Evolutionary conservation across 352 stramenopile genomes (phyloP).

Genomic region (Phytophthora ohioensis): DNA sequence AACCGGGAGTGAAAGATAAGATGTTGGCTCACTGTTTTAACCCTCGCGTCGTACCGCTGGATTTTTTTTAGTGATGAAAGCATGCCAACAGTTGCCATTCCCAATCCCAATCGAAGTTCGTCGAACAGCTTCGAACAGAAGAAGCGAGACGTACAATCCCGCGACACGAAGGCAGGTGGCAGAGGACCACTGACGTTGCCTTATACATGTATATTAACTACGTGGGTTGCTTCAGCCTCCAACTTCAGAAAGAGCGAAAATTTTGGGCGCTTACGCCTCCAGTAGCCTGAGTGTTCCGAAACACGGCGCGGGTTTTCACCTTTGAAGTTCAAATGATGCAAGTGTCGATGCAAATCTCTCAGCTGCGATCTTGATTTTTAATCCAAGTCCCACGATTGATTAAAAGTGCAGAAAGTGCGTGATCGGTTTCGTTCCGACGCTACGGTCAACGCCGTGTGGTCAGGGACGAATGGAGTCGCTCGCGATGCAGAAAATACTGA

Average conservation of each 20-base stretch:
- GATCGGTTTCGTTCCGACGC: slow-evolving; percentile 12
- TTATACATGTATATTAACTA: not conserved
- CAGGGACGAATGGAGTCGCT: no score
- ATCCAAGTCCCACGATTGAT: slow-evolving; percentile 13
- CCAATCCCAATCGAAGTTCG: slow-evolving; percentile 14
- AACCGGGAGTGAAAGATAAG: slow-evolving; percentile 9
- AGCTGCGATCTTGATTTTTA: slow-evolving; percentile 5
- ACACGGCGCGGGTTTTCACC: no score
- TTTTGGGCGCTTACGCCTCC: no score
- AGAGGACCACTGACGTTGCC: not conserved
- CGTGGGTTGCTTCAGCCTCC: no score
- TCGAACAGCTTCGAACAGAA: slow-evolving; percentile 31
- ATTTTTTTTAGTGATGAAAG: slow-evolving; percentile 20
- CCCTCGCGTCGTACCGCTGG: slow-evolving; percentile 15
- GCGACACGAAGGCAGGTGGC: slow-evolving; percentile 12
- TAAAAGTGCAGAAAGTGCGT: not conserved
- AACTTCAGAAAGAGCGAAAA: no score
- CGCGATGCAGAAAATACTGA: not conserved
- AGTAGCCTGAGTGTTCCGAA: no score
- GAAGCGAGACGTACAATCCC: slow-evolving; percentile 10
- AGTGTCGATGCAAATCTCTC: not conserved
- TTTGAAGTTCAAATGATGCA: not conserved
- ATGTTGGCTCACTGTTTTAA: slow-evolving; percentile 2
- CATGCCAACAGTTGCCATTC: not conserved
- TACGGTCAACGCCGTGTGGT: not conserved